Base-by-base conservation (phyloP, 1,284 basidiomycete species). In the Chalciporus sp. region DNA sequence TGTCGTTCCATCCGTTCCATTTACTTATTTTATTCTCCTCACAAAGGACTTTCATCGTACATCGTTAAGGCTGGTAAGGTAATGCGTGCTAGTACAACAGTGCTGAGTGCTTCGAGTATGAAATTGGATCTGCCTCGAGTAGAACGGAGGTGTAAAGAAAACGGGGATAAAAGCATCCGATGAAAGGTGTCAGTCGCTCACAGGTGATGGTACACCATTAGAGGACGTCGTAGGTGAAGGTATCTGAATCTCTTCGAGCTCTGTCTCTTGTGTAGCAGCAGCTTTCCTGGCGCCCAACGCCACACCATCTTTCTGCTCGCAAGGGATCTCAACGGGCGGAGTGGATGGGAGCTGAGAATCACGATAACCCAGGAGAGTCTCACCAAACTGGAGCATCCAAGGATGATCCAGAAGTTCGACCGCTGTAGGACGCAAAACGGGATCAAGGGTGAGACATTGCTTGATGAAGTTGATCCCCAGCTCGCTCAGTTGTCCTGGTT, bases 401-500 rank as follows among this genome's bases (percentile, higher is more conserved):
- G 86, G 83, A 71, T 99, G 94, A 46, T 88, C 80, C 73, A 95
- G 83, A 23, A 99, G 80, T 68, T 98, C 94, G 10, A 78, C 72
- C 0, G 97, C 95, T 6, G 88, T 86, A 0, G 97, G 96, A 42
- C 97, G 83, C 56, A 83, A 75, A 66, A 88, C 77, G 0, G 96
- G 88, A 65, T 98, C 94, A 54, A 99, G 91, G 10, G 84, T 93
- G 31, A 99, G 76, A 71, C 96, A 98, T 64, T 89, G 85, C 53
- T 92, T 88, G 71, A 98, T 94, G 71, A 99, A 99, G 70, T 90
- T 89, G 68, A 98, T 96, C 27, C 97, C 97, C 44, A 90, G 71
- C 40, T 90, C 87, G 64, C 92, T 92, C 39, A 99, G 84, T 73
- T 99, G 94, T 48, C 85, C 85, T 4, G 92, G 83, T 58, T 98